Evolutionary conservation across 2,329 filamentous ascomycete genomes (phyloP).

Genomic region (Diaporthe australafricana): DNA sequence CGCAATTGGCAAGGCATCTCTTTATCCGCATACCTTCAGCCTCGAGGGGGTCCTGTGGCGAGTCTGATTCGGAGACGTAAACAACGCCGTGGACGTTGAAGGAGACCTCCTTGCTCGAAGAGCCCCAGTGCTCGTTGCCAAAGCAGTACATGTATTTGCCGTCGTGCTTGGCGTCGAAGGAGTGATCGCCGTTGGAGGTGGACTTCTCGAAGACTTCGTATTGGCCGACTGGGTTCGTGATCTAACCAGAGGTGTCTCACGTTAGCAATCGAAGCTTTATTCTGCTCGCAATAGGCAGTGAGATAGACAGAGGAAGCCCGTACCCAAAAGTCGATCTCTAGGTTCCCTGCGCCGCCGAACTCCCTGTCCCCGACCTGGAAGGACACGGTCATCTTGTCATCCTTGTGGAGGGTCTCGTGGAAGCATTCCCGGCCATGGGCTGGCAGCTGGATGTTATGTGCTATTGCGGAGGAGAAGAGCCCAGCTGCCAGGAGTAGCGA

Average conservation of each 20-base stretch:
- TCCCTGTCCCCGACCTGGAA: constrained; percentile 98
- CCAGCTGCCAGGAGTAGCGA: constrained; percentile 58
- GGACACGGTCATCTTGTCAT: constrained; percentile 98
- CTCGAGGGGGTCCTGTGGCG: constrained; percentile 88
- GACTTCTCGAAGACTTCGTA: constrained; percentile 85
- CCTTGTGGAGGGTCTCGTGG: constrained; percentile 90
- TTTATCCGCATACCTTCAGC: constrained; percentile 74
- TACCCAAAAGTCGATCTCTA: constrained; percentile 99
- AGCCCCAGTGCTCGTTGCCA: constrained; percentile 98
- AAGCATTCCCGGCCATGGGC: constrained; percentile 97
- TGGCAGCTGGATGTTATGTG: constrained; percentile 96
- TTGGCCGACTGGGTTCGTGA: constrained; percentile 80
- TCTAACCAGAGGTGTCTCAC: constrained; percentile 55
- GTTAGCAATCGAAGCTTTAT: constrained; percentile 38
- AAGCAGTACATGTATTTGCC: constrained; percentile 98
- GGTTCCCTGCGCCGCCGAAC: constrained; percentile 92
- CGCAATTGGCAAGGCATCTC: neutral
- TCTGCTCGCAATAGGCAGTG: neutral
- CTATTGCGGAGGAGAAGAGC: constrained; percentile 72
- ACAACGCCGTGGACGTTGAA: constrained; percentile 99
- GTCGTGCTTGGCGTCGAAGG: constrained; percentile 86
- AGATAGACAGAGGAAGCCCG: constrained; percentile 43
- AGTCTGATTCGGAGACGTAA: constrained; percentile 91
- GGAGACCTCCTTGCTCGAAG: constrained; percentile 95
- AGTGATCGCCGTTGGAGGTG: constrained; percentile 91